phyloP scores from a whole-genome alignment of 371 early-diverging fungal species.

The Saksenaea vasiformis region DNA sequence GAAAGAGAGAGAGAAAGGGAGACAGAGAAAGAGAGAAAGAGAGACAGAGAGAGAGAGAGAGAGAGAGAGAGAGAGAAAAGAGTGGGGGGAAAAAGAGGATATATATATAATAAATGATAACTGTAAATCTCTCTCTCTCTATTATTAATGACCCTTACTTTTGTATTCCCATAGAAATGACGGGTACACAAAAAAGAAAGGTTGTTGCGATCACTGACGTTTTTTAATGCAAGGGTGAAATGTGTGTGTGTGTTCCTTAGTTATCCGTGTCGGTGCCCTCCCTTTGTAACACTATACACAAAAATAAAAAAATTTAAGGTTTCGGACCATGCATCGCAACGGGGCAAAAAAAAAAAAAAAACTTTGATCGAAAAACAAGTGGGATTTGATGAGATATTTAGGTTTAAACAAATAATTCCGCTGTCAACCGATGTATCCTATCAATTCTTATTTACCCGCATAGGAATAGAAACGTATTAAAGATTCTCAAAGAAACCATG shows the following conservation, averaged over 20 bases:
- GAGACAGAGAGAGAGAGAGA: not conserved
- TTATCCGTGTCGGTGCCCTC: not conserved
- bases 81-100: too few species aligned
- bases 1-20: not conserved
- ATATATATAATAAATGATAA: too few species aligned
- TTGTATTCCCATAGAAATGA: not conserved
- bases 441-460: too few species aligned
- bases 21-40: not conserved
- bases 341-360: too few species aligned
- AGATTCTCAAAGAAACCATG: not conserved
- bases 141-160: not conserved
- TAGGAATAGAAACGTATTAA: not conserved
- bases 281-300: not conserved
- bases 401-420: not conserved
- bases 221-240: slow-evolving; percentile 1
- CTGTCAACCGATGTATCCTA: not conserved
- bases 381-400: not conserved
- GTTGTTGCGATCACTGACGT: not conserved
- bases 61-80: too few species aligned
- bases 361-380: not conserved
- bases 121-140: too few species aligned
- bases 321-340: slow-evolving; percentile 1
- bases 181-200: not conserved
- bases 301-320: not conserved
- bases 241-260: not conserved